Evolutionary conservation across 208 protist genomes (phyloP).

Genomic region (Trypanosomatidae sp.): DNA sequence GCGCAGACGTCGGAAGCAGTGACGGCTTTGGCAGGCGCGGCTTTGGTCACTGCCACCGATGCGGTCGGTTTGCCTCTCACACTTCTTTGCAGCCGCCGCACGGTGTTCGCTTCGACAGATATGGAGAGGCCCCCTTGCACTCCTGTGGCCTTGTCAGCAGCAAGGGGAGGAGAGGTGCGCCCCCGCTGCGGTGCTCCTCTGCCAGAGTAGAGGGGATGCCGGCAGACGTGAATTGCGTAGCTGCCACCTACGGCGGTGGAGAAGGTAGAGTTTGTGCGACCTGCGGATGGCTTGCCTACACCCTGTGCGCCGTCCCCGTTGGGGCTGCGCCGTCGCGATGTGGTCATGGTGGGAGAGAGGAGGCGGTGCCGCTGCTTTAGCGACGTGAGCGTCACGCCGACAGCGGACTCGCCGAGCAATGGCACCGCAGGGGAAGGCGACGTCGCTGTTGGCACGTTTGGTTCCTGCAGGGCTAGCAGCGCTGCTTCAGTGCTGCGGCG

Average conservation of each 20-base stretch:
- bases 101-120: conserved; percentile 18
- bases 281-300: background rate
- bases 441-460: background rate
- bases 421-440: background rate
- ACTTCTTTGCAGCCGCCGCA: conserved; percentile 3
- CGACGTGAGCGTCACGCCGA: background rate
- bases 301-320: background rate
- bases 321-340: background rate
- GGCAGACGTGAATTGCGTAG: conserved; percentile 3
- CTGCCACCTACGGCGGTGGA: background rate
- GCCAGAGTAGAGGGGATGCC: conserved; percentile 25
- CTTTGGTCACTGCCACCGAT: background rate
- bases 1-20: background rate
- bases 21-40: background rate
- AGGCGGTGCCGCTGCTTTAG: background rate
- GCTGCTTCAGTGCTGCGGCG: background rate
- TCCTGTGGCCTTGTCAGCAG: background rate
- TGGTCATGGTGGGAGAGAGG: background rate
- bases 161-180: background rate
- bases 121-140: conserved; percentile 13
- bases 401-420: background rate
- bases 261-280: background rate
- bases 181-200: background rate
- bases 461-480: conserved; percentile 3
- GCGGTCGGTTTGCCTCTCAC: background rate